A percentile compares a stretch with the other conserved stretches of the same genome.
These are phyloP conservation scores for Phytopythium sindhum DNA, from an alignment of 352 stramenopile species.

Conservation along the genomic window DNA sequence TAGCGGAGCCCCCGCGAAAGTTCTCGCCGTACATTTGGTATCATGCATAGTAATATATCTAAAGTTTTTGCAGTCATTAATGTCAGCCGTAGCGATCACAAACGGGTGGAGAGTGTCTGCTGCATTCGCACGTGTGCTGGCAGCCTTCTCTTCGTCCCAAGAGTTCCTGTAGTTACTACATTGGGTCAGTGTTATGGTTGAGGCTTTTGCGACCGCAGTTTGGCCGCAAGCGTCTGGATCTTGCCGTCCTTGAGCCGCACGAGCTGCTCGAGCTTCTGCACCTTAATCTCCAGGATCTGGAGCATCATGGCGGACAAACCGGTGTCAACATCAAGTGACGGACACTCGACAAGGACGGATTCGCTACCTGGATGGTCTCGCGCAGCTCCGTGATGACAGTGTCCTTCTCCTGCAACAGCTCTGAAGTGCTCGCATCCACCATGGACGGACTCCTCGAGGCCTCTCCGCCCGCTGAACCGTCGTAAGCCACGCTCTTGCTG, in stretches of 20 bases:
- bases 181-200: conserved; percentile 15
- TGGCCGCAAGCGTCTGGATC: conserved; percentile 89
- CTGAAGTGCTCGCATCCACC: neutral
- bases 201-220: conserved; percentile 73
- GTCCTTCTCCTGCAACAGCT: conserved; percentile 61
- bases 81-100: neutral
- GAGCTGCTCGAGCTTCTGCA: conserved; percentile 94
- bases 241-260: conserved; percentile 93
- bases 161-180: neutral
- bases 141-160: neutral
- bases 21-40: neutral
- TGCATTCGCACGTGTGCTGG: neutral
- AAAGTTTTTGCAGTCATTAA: neutral
- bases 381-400: conserved; percentile 81
- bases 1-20: conserved; percentile 16
- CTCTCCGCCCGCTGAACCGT: neutral
- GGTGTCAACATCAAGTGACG: neutral
- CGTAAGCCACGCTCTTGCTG: conserved; percentile 1
- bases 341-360: neutral
- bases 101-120: neutral
- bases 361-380: conserved; percentile 77
- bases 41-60: neutral
- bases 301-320: neutral
- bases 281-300: conserved; percentile 93
- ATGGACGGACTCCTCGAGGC: neutral